A percentile compares a stretch with the other conserved stretches of the same genome.
Conservation (phyloP, 73 alveolate genomes). For the Paramecium tetraurelia region DNA sequence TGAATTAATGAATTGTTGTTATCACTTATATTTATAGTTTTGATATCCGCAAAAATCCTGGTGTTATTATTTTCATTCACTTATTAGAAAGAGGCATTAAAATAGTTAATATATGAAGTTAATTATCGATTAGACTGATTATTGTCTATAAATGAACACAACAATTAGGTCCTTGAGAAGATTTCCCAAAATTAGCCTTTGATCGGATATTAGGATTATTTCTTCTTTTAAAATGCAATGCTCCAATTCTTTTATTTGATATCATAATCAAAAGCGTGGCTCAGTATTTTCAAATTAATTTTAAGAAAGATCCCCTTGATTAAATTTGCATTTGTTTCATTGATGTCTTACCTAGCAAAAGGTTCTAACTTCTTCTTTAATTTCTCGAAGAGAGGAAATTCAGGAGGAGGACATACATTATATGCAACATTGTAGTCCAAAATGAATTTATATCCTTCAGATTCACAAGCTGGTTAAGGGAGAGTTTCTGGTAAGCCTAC, state of each 20-base stretch:
- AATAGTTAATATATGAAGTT: background rate
- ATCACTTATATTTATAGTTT: background rate
- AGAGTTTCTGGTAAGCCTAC: background rate
- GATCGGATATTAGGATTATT: background rate
- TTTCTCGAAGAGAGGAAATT: background rate
- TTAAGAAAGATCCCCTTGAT: background rate
- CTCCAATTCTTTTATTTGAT: background rate
- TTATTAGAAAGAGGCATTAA: background rate
- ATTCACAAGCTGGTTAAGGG: conserved; percentile 1
- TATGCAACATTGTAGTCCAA: background rate
- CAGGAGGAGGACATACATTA: background rate
- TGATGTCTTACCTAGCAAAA: background rate
- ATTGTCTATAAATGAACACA: background rate
- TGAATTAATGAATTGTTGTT: background rate
- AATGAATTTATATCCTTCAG: background rate
- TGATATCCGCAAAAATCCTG: background rate
- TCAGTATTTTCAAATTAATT: background rate
- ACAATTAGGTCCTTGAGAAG: background rate
- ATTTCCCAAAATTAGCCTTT: background rate
- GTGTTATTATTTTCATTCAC: background rate
- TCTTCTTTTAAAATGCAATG: background rate
- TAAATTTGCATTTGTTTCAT: background rate
- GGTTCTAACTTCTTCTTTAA: background rate
- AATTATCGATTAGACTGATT: background rate
- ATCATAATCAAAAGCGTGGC: background rate